Percentiles rank a stretch among this genome's conserved stretches.
These are phyloP conservation scores for Fennellomyces sp. DNA, from an alignment of 371 early-diverging fungal genomes.

Conservation along the genomic window DNA sequence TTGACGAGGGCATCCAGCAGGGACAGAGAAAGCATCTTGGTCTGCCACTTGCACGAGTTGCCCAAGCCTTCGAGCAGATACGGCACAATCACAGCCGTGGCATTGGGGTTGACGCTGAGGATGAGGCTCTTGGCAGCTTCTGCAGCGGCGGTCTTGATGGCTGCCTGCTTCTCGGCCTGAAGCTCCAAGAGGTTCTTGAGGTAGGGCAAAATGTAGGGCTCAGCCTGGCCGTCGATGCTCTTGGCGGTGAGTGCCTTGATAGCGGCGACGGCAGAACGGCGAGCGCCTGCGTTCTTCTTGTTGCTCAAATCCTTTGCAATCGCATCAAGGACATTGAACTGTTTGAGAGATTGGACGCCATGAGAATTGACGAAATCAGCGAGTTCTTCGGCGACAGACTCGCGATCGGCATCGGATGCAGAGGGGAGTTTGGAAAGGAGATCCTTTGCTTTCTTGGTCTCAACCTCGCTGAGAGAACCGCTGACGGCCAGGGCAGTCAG, in stretches of 20 bases:
- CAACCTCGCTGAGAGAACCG: conserved; percentile 28
- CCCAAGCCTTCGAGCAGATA: conserved; percentile 57
- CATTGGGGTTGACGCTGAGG: conserved; percentile 54
- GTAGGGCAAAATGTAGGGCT: conserved; percentile 65
- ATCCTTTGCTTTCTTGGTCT: conserved; percentile 46
- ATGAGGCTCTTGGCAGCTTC: conserved; percentile 56
- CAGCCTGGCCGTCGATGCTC: conserved; percentile 48
- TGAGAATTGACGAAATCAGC: conserved; percentile 50
- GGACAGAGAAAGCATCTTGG: conserved; percentile 66
- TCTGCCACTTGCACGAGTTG: conserved; percentile 79
- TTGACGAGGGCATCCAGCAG: conserved; percentile 56
- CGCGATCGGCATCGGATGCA: conserved; percentile 60
- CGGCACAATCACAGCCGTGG: conserved; percentile 59
- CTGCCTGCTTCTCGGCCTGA: conserved; percentile 68
- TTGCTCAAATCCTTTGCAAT: conserved; percentile 56
- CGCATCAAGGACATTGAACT: conserved; percentile 54
- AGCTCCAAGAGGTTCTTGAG: conserved; percentile 60
- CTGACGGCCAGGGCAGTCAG: conserved; percentile 20
- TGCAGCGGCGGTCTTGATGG: conserved; percentile 60
- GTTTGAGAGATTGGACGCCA: conserved; percentile 60
- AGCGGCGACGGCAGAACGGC: conserved; percentile 68
- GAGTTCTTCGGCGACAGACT: conserved; percentile 55
- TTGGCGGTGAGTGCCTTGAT: conserved; percentile 56
- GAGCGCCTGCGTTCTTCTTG: conserved; percentile 68
- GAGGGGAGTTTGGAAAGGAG: conserved; percentile 48